Base-by-base conservation (phyloP, 129 eudicot species). In the Helichrysum umbraculigerum region DNA sequence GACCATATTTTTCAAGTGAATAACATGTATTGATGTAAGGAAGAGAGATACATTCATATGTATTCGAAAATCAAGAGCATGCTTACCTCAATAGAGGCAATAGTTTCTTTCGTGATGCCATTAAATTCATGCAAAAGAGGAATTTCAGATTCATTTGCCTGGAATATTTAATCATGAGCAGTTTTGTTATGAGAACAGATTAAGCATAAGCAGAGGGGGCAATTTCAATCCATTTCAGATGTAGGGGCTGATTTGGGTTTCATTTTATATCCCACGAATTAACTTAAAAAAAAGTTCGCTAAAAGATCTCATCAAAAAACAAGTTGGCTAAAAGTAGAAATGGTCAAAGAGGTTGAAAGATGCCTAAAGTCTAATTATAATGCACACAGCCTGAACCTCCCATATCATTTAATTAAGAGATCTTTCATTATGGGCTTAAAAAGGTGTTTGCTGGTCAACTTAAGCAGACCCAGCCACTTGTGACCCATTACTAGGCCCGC, bases 61-160 rank as follows among this genome's bases (percentile, higher is more conserved):
- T 17, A 67, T 32, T 62, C 69, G 1, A 25, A 25, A 25, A 25
- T 25, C 28, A 25, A 68, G 74, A 73, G 59, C 75, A 87, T 20
- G 59, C 76, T 58, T 78, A 89, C 97, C 90, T 94, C 98, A 76
- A 94, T 52, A 6, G 93, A 87, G 59, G 83, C 81, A 69, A 86
- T 62, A 17, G 77, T 84, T 75, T 91, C 97, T 82, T 79, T 89
- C 12, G 84, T 30, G 51, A 65, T 61, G 33, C 97, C 98, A 67
- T 94, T 94, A 63, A 22, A 81, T 73, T 94, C 98, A 86, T 91
- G 97, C 87, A 93, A 84, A 89, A 94, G 78, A 4, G 98, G 98
- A 42, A 94, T 94, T 83, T 94, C 98, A 66, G 92, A 83, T 70
- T 94, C 98, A 75, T 94, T 94, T 41, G 80, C 93, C 98, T 94